Conservation (phyloP, 176 grass and related monocot genomes). For the Oryza brachyantha region DNA sequence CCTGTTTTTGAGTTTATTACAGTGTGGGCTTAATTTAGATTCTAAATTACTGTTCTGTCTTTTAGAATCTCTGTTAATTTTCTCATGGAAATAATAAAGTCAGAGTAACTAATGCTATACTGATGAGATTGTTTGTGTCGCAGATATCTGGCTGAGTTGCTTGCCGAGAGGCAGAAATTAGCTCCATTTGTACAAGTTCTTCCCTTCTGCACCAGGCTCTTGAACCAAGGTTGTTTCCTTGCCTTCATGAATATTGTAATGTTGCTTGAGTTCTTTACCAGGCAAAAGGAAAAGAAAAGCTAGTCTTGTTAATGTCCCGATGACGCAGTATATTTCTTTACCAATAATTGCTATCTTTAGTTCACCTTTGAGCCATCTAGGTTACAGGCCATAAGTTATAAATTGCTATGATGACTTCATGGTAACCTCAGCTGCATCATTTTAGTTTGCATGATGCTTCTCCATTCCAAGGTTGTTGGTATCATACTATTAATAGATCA, state of each 20-base stretch:
- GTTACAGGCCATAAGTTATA: not conserved
- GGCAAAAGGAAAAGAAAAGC: not conserved
- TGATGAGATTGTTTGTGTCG: conserved; percentile 33
- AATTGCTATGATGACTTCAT: conserved; percentile 5
- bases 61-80: conserved; percentile 8
- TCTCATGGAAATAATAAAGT: not conserved
- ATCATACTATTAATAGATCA: not conserved
- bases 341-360: not conserved
- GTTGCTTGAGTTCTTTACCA: not conserved
- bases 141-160: conserved; percentile 94
- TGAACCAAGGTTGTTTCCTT: conserved; percentile 75
- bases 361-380: conserved; percentile 5
- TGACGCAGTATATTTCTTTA: conserved; percentile 9
- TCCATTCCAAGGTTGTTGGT: not conserved
- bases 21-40: conserved; percentile 15
- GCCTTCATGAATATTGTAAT: conserved; percentile 9
- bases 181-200: conserved; percentile 96
- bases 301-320: not conserved
- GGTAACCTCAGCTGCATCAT: not conserved
- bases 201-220: conserved; percentile 87
- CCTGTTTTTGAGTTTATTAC: conserved; percentile 4
- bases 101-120: not conserved
- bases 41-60: not conserved
- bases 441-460: not conserved
- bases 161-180: conserved; percentile 97